Evolutionary conservation across 1,284 basidiomycete genomes (phyloP), one percentile per base, ranked within the genome.

Genomic region (Neolentinus lepideus): DNA sequence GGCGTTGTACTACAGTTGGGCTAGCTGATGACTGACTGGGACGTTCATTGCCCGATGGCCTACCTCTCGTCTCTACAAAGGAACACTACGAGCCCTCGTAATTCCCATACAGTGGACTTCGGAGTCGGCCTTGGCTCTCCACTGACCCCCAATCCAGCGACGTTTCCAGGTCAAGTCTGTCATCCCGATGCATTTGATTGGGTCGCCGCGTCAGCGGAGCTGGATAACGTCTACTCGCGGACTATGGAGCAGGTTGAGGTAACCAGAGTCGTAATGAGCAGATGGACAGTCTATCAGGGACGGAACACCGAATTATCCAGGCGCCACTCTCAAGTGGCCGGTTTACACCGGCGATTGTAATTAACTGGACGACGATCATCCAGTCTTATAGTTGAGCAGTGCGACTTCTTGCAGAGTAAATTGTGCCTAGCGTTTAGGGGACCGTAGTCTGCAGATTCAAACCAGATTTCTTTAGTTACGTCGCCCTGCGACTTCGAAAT

Each of bases 1-100:
- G 47, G 61, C 56, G 58, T 19, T 47, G 43, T 57, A 53, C 51
- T 68, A 63, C 64, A 66, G 19, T 16, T 56, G 1, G 54, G 29
- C 1, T 26, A 52, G 3, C 33, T 56, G 4, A 35, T 56, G n/a
- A 56, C 54, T 2, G 54, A 56, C 38, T 52, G 27, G 14, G 51
- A 56, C 14, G n/a, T 53, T 16, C 58, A 48, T 22, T 60, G 61
- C 14, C 58, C 43, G 3, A 51, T 46, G 10, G 50, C 29, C 14
- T 46, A 56, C 46, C 60, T 62, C 21, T 54, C 60, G n/a, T 56
- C 53, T 12, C 51, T 61, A 10, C 52, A 53, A 27, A 51, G 54
- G 31, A 61, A 60, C 52, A 61, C 50, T 25, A 56, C 59, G 3
- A 60, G 60, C 27, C 60, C 52, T 11, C 54, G 60, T 1, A 59